Base-by-base conservation (phyloP, 2,329 filamentous ascomycete genomes). In the Epichloe hybrida region DNA sequence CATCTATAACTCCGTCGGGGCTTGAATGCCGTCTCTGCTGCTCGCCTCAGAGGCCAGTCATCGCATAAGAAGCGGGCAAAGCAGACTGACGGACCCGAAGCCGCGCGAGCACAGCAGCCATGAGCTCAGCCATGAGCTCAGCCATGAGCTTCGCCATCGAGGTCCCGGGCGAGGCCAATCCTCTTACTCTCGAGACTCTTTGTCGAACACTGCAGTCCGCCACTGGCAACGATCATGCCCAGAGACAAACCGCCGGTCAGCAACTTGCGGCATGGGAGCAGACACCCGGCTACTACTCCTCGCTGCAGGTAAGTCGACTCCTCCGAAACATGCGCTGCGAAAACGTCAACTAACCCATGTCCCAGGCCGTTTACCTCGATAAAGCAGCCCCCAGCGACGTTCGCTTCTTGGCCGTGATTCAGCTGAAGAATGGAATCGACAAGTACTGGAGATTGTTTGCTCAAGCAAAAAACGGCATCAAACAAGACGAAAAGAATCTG, bases 371-470 rank as follows among this genome's bases (percentile, higher is more conserved):
- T 37, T 96, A 90, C 64, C 76, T 95, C 55, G 86, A 95, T 69
- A 81, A 81, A 54, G 80, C 81, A 2, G 72, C 94, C 1, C 86
- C 88, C 1, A 69, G 80, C 52, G 83, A 94, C 60, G 79, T 91
- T 49, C 86, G 93, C 54, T 89, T 95, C 61, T 81, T 96, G 11
- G 86, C 91, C 50, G 81, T 97, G 52, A 95, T 97, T 58, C 87
- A 95, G 64, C 76, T 98, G 50, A 97, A 97, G 66, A 96, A 97
- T 66, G 93, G 90, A 50, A 90, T 97, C 66, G 91, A 97, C 64
- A 89, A 85, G 64, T 88, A 89, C 67, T 98, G 93, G 93, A 79
- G 93, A 12, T 58, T 69, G n/a, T 62, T 88, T 76, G 63, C 69
- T 36, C 58, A 68, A 52, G 47, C 64, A 31, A 74, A 72, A 63